Percentiles rank a stretch among this genome's conserved stretches.
phyloP scores from a whole-genome alignment of 2,329 filamentous ascomycete species.

The Xylaria digitata region DNA sequence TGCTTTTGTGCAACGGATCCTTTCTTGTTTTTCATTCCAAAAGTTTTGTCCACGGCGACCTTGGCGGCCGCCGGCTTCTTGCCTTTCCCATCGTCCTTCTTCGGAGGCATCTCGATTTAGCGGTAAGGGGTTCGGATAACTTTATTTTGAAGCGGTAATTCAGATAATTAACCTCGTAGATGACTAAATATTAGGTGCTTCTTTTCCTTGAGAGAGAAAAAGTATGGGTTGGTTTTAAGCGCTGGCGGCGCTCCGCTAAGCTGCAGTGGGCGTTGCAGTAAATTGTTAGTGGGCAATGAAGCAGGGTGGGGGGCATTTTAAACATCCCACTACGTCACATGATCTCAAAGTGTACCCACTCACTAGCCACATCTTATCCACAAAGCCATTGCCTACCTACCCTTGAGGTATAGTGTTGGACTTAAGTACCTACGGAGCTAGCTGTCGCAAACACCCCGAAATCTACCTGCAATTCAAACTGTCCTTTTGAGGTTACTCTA shows the following conservation, averaged over 20 bases:
- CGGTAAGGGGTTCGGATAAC: neutral
- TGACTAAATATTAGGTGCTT: neutral
- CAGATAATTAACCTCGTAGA: neutral
- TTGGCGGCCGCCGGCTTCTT: constrained; percentile 70
- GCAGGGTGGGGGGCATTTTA: constrained; percentile 41
- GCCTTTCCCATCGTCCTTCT: constrained; percentile 64
- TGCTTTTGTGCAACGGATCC: constrained; percentile 89
- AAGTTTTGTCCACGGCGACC: constrained; percentile 91
- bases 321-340: constrained; percentile 42
- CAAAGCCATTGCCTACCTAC: constrained; percentile 18
- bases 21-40: constrained; percentile 99
- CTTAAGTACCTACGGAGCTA: too few species aligned
- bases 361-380: constrained; percentile 34
- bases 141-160: neutral
- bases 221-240: constrained; percentile 16
- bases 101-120: constrained; percentile 74
- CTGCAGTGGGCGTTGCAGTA: constrained; percentile 33
- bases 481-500: constrained; percentile 41
- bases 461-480: constrained; percentile 48
- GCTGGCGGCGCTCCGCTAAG: constrained; percentile 38
- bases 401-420: neutral
- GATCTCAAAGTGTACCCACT: constrained; percentile 21
- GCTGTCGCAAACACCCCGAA: constrained; percentile 5
- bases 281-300: constrained; percentile 44
- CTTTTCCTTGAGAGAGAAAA: constrained; percentile 22